Evolutionary conservation across 2,329 filamentous ascomycete species (phyloP), one percentile per base, ranked within the genome.

Genomic region (Diplodia seriata): DNA sequence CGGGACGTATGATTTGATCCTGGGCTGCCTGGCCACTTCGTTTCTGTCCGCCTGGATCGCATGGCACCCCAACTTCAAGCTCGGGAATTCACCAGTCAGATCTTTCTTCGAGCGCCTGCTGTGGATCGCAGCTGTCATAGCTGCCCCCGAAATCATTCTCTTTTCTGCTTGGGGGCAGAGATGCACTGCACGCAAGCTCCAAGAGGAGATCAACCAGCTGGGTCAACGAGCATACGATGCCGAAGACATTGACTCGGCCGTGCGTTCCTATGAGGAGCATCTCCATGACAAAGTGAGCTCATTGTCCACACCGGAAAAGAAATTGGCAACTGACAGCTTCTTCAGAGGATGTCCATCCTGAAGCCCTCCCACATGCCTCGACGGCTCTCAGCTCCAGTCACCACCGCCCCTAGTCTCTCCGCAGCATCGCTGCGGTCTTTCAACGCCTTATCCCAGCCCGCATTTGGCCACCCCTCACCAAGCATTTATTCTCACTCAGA

Each of bases 41-140:
- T 71, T 70, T 1, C 68, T 76, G 1, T 74, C 73, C 50, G 72
- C 73, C 0, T 76, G 72, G 72, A 73, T 71, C 12, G 70, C 73
- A 38, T 73, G 74, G 38, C 73, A 75, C 68, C 74, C 73, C 4
- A 75, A 76, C 59, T 61, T 76, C 3, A 61, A 57, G 14, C 26
- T 66, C 2, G 29, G 38, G 20, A 49, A 43, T 4, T 53, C 38
- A 1, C 9, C 50, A 14, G 68, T 67, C 53, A 36, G 50, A 1
- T 23, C 40, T 11, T 38, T 70, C 1, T 15, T 66, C 1, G 67
- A 70, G n/a, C 66, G 71, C 33, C 1, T 69, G 1, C 12, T 59
- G 15, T 74, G 74, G 72, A 74, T 73, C 69, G 15, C 68, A 3
- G 69, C 72, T 53, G 71, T 70, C 7, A 66, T 74, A 7, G 66